Base-by-base conservation (phyloP, 495 filamentous ascomycete species). In the Baudoinia panamericana region DNA sequence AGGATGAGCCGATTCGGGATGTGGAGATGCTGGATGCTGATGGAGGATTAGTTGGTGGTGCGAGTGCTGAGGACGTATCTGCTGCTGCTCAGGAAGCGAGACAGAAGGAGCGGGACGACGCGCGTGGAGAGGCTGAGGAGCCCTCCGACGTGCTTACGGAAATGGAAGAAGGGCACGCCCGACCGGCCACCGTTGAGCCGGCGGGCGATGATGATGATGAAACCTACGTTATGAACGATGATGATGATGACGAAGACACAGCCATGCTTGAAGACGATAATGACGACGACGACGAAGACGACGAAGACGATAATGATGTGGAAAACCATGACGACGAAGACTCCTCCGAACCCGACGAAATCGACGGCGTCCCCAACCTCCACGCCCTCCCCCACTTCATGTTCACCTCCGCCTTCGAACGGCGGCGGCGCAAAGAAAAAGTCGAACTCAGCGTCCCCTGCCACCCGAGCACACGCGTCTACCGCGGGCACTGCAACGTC, bases 401-500 rank as follows among this genome's bases (percentile, higher is more conserved):
- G 13, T 58, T 55, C 48, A 51, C 48, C 22, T 59, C 55, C 3
- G 51, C 61, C 28, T 60, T 59, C 19, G 55, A 60, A 20, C 61
- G 63, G 37, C 55, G 44, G 45, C 53, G 36, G 50, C 58, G 50
- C 57, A 67, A 52, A 9, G 39, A 55, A 13, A 56, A 64, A 7
- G 65, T 82, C 20, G 70, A 78, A 41, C 31, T 53, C 1, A 52
- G 73, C 35, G 65, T 70, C 11, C 73, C 78, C 3, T 73, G 73
- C 46, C 66, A 60, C 22, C 53, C 72, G 3, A 72, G 79, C 41
- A 78, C 69, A 0, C 64, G 67, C 21, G 46, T 62, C 25, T 84
- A 80, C 51, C 61, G 63, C 6, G 79, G 79, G 16, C 80, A 82
- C 54, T 81, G 78, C 61, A 84, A 84, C 41, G 65, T 79, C 36